Evolutionary conservation across 1,139 yeast species (phyloP), one percentile per base, ranked within the genome.

Genomic region (Pneumocystis carinii): DNA sequence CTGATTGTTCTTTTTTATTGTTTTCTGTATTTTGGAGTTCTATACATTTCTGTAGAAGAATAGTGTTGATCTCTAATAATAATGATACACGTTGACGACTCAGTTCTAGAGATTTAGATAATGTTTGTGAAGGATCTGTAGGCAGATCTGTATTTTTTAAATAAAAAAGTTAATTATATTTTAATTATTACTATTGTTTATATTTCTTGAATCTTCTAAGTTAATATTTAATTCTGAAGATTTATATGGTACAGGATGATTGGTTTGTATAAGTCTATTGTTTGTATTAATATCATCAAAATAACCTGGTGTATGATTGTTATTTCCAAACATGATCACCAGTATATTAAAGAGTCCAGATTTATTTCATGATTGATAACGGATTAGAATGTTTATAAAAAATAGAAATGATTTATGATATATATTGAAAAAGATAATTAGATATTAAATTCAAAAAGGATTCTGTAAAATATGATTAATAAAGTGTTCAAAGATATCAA

Each of bases 11-110:
- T 24, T 48, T 48, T 24, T 48, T 29, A 12, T 8, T 48, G n/a
- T 24, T 48, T 48, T 48, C 27, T 48, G n/a, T 19, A 48, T 48
- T 48, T 24, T 48, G 55, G 2, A 48, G 32, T 24, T 48, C 55
- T 48, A 48, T 48, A 24, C 55, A 48, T 48, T 62, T 62, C 14
- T 60, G 64, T n/a, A 62, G 53, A 61, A 62, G 61, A 24, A 63
- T 61, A 24, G 59, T 39, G 41, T 63, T 63, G 56, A 63, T 63
- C 12, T 63, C 64, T 58, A 63, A 62, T 17, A 63, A 7, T 38
- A 63, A 19, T 39, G 63, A 56, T 27, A 62, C 59, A 12, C 55
- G 55, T 24, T 48, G 55, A 48, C 27, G 55, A 24, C 27, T 48
- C 24, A 48, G 55, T 48, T 48, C 55, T 48, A 48, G 24, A n/a